Base-by-base conservation (phyloP, 805 yeast genomes). In the Metschnikowia henanensis region DNA sequence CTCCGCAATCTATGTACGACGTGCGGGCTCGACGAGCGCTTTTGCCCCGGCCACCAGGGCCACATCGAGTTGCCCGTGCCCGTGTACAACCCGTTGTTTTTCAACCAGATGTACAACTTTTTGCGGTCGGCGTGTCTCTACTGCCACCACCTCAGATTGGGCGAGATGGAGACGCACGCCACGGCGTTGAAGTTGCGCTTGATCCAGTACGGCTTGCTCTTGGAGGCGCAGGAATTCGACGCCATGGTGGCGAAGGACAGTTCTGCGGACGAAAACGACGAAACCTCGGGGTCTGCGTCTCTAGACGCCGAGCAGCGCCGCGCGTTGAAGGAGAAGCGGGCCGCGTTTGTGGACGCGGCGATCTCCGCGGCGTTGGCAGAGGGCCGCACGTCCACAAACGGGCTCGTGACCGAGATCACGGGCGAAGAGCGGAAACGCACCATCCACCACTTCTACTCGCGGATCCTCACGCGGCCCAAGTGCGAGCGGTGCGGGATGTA, bases 41-140 rank as follows among this genome's bases (percentile, higher is more conserved):
- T 80, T 56, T 94, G 99, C 72, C 97, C 97, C 4, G 99, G 99
- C 36, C 99, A 94, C 65, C 89, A 90, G 65, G 99, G 99, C 49
- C 99, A 94, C 65, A 90, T 94, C 51, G 97, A 92, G 64, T 76
- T 94, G 51, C 99, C 99, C 5, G 84, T 90, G 32, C 96, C 98
- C 4, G 95, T 88, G 34, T 94, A 89, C 73, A 92, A 89, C 62
- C 98, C 99, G 16, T 69, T 94, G 55, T 94, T 95, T 60, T 94
- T 95, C 80, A 80, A 82, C 60, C 97, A 92, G 67, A 73, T 94
- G 75, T 94, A 84, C 72, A 78, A 87, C 47, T 81, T 84, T 57
- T 73, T 95, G 60, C 77, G 98, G 62, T 76, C 90, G 35, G 68
- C 91, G 16, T 94, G 99, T 76, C 73, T 94, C 40, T 90, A 81